Evolutionary conservation across 2,329 filamentous ascomycete species (phyloP), one percentile per base, ranked within the genome.

Genomic region (Talaromyces verruculosus): DNA sequence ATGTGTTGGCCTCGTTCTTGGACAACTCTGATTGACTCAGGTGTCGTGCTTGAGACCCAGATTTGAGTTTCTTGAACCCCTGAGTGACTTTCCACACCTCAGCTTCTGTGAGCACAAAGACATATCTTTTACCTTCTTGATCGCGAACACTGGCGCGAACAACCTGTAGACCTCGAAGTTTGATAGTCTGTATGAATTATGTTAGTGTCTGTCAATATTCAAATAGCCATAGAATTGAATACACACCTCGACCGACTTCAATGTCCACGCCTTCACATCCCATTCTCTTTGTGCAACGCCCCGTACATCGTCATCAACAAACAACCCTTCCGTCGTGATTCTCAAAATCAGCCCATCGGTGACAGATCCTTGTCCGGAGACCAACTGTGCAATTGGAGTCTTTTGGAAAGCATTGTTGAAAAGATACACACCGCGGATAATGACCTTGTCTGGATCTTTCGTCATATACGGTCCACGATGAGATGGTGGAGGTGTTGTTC

Each of bases 191-290:
- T 70, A 63, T 59, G 30, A 45, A 45, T 11, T 22, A 15, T 51
- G 47, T 49, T 30, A 60, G 57, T 39, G 37, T 11, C 22, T 59
- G 51, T 5, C n/a, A 7, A 33, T 15, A 59, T 10, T 58, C 25
- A 49, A 2, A 19, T 3, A 22, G 1, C 22, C 13, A 22, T 28
- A 41, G 28, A 28, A 5, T 43, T 33, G 17, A 3, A 59, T 39
- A 61, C 90, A 92, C 82, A 95, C 89, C 85, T 98, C 95, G 78
- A 96, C 88, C 70, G 90, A 83, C 81, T 96, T 97, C 80, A 99
- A 86, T 51, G 93, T 97, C 95, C 95, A 98, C 30, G 94, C 93
- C 79, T 98, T 98, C 75, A 98, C 88, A 77, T 99, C 95, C 95
- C 95, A 99, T 80, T 99, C 95, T 67, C 95, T 88, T 79, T 98